phyloP scores from a whole-genome alignment of 129 eudicot genomes.

The Artemisia tridentata region DNA sequence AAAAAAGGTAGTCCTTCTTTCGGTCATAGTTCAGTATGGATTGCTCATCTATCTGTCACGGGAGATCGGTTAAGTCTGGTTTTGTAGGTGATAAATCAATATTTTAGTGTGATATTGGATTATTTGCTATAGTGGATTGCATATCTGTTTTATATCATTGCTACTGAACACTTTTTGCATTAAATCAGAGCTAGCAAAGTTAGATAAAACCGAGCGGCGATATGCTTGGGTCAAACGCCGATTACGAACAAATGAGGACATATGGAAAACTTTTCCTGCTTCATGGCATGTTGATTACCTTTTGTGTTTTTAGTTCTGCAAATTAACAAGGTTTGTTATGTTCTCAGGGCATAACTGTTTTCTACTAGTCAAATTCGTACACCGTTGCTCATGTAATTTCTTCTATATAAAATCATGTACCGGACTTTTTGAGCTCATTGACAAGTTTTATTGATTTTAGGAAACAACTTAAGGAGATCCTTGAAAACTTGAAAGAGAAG shows the following conservation, averaged over 20 bases:
- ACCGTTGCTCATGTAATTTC: conserved; percentile 19
- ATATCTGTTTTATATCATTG: conserved; percentile 12
- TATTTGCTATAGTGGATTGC: too few species aligned
- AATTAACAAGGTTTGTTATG: conserved; percentile 75
- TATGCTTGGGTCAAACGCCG: conserved; percentile 98
- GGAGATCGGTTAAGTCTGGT: too few species aligned
- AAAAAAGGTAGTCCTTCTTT: too few species aligned
- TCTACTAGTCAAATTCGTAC: too few species aligned
- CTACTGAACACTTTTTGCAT: conserved; percentile 14
- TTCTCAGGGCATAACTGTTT: background rate
- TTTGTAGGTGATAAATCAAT: too few species aligned
- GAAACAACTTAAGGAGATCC: conserved; percentile 85
- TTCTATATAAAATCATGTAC: conserved; percentile 13
- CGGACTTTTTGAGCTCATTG: conserved; percentile 20
- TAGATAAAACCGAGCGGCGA: conserved; percentile 95
- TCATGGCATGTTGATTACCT: conserved; percentile 95
- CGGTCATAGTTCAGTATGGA: too few species aligned
- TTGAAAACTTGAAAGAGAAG: conserved; percentile 89
- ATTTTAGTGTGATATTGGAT: too few species aligned
- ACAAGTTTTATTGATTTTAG: conserved; percentile 39
- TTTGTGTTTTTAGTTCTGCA: conserved; percentile 96
- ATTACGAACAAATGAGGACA: conserved; percentile 85
- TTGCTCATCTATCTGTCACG: too few species aligned
- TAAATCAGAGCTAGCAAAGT: conserved; percentile 71
- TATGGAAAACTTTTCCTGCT: conserved; percentile 92